Percentiles rank a stretch among this genome's conserved stretches.
These are phyloP conservation scores for Thelephora ganbajun DNA, from an alignment of 768 basidiomycete species.

Conservation along the genomic window DNA sequence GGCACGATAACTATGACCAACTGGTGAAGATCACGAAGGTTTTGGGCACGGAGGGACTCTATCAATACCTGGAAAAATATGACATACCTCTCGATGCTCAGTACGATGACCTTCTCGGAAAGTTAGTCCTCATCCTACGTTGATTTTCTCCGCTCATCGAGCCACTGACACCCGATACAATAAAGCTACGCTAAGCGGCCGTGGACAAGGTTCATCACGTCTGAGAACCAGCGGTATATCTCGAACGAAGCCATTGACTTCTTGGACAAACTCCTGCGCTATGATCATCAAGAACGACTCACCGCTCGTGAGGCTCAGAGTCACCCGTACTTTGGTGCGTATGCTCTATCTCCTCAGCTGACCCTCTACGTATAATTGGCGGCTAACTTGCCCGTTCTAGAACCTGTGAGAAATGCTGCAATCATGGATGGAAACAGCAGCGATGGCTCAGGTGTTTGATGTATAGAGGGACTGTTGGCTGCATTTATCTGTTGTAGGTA, in stretches of 20 bases:
- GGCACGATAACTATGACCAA: conserved; percentile 98
- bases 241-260: conserved; percentile 96
- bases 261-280: conserved; percentile 86
- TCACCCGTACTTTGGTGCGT: conserved; percentile 83
- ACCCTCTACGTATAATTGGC: conserved; percentile 6
- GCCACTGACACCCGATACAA: conserved; percentile 1
- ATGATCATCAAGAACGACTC: conserved; percentile 93
- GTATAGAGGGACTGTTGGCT: background rate
- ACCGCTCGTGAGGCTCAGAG: conserved; percentile 88
- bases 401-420: conserved; percentile 49
- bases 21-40: conserved; percentile 97
- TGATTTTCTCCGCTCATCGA: conserved; percentile 4
- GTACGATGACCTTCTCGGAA: conserved; percentile 88
- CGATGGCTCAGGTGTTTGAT: conserved; percentile 32
- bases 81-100: conserved; percentile 92
- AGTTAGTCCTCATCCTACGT: conserved; percentile 25
- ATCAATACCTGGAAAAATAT: conserved; percentile 88
- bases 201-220: conserved; percentile 91
- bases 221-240: conserved; percentile 91
- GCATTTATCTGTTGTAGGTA: conserved; percentile 3
- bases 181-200: conserved; percentile 82
- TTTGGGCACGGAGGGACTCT: conserved; percentile 90
- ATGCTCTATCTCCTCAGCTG: conserved; percentile 3
- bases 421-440: conserved; percentile 43
- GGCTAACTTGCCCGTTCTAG: conserved; percentile 23